Percentiles rank a stretch among this genome's conserved stretches.
Evolutionary conservation across 495 filamentous ascomycete species (phyloP).

Genomic region (Neurospora tetraspora): DNA sequence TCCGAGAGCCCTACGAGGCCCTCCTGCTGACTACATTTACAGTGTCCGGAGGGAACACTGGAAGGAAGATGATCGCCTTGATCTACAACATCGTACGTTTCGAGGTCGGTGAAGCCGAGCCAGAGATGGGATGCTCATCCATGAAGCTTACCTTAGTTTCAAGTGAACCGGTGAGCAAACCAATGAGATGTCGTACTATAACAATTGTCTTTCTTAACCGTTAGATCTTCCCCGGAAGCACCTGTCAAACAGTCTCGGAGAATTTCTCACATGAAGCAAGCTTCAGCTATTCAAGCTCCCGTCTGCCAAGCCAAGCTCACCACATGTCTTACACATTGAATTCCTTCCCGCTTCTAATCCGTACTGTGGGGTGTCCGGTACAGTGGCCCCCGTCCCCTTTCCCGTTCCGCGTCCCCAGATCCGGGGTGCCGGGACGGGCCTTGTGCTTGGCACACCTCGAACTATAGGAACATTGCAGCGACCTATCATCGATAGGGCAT

Average conservation of each 20-base stretch:
- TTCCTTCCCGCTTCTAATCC: neutral
- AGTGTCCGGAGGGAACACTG: neutral
- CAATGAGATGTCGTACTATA: neutral
- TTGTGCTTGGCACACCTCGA: neutral
- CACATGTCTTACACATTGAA: neutral
- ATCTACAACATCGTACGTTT: neutral
- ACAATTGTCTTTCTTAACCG: neutral
- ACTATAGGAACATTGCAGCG: neutral
- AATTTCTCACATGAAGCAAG: neutral
- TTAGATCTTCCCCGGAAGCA: neutral
- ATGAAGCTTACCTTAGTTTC: neutral
- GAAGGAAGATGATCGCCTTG: neutral
- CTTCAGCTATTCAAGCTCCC: neutral
- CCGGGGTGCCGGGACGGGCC: neutral
- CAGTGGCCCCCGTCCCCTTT: neutral
- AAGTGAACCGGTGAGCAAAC: neutral
- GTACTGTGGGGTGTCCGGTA: neutral
- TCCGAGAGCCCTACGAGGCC: neutral
- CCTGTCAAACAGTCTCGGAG: neutral
- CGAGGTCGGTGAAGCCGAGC: neutral
- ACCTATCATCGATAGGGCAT: neutral
- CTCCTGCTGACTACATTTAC: neutral
- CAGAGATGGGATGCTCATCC: neutral
- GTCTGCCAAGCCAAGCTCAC: neutral
- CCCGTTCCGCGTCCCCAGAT: neutral